These are phyloP conservation scores for Cornus controversa DNA, from an alignment of 148 eudicot genomes.

Conservation along the genomic window DNA sequence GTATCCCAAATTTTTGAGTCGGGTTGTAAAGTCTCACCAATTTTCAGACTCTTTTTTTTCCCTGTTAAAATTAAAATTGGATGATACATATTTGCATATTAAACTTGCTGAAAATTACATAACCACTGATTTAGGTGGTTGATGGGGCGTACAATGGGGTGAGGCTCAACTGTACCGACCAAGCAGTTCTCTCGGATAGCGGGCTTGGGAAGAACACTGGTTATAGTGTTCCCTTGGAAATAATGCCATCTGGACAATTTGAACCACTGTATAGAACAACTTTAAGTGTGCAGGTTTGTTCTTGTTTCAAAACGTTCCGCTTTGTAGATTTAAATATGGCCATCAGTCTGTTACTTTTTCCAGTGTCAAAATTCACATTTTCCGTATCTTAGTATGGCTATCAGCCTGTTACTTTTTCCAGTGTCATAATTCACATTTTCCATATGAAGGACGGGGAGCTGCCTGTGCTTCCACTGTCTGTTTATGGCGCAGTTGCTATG, in stretches of 20 bases:
- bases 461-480: constrained; percentile 95
- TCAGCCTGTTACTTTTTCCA: not conserved
- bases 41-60: not conserved
- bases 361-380: constrained; percentile 4
- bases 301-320: not conserved
- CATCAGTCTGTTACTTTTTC: not conserved
- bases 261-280: constrained; percentile 90
- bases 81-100: not conserved
- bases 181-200: constrained; percentile 82
- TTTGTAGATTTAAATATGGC: not conserved
- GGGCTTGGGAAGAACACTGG: constrained; percentile 53
- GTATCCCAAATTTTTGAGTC: not conserved
- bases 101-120: not conserved
- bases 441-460: constrained; percentile 83
- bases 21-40: not conserved
- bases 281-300: constrained; percentile 79
- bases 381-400: not conserved
- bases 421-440: constrained; percentile 7
- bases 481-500: constrained; percentile 96
- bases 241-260: constrained; percentile 93
- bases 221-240: constrained; percentile 74
- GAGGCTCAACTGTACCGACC: constrained; percentile 61
- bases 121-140: constrained; percentile 47
- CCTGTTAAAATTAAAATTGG: not conserved
- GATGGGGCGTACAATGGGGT: constrained; percentile 87